Base-by-base conservation (phyloP, 139 green algal genomes). In the Chlorella sp. region DNA sequence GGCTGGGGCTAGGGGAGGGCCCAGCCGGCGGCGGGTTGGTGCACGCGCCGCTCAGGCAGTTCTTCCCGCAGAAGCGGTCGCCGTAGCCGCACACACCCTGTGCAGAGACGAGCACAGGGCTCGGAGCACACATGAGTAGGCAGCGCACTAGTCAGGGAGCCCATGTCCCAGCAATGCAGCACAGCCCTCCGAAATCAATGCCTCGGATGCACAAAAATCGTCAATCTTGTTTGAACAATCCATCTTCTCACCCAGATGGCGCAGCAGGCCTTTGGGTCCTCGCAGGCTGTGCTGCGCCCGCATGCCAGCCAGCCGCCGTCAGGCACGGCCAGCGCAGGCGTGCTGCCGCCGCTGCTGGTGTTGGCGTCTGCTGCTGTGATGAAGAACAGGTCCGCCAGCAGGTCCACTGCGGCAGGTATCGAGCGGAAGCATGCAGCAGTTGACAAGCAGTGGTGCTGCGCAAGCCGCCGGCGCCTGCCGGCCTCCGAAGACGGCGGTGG, bases 71-170 rank as follows among this genome's bases (percentile, higher is more conserved):
- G 13, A 73, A 72, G 7, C 57, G 56, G 3, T 82, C 76, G 15
- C 34, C 57, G 60, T 60, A 62, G 60, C 76, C 76, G 13, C 76
- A 82, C 34, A 82, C 76, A 25, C 76, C 76, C 76, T 82, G 76
- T 34, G 71, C 38, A 23, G 20, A 21, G 16, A 4, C 1, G 20
- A 30, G 5, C 25, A 23, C 21, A 21, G 11, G 38, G 63, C 25
- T 34, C 63, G 63, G 25, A 34, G 21, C 9, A 16, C 25, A 34
- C 63, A 34, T n/a, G n/a, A 34, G 63, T 69, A 13, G 63, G 25
- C 25, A 18, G 63, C 63, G 2, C n/a, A 28, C 4, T 3, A 18
- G n/a, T n/a, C n/a, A n/a, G n/a, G 28, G 25, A 34, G 34, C 5
- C 34, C 18, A 38, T 32, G 47, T 25, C 20, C 36, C n/a, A n/a